Base-by-base conservation (phyloP, 2,329 filamentous ascomycete genomes). In the Neocucurbitaria cava region DNA sequence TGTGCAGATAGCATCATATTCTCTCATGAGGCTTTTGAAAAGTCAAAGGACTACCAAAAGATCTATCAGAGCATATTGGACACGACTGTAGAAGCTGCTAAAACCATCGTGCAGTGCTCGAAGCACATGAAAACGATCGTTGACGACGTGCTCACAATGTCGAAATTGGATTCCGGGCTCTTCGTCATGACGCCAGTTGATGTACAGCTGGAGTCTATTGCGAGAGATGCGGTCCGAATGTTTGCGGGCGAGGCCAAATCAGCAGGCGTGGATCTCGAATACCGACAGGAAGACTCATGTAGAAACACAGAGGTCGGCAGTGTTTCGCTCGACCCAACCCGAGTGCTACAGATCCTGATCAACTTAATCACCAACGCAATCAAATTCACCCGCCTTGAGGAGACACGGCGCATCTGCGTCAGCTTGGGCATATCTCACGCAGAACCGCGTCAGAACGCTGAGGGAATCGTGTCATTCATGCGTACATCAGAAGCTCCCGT, bases 41-140 rank as follows among this genome's bases (percentile, higher is more conserved):
- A 39, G 8, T 56, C 46, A 2, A 41, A 26, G 6, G 58, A 49
- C 15, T 49, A 55, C 9, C 56, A 61, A 33, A 50, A 40, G 5
- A 47, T 31, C 7, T 65, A 62, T 52, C 59, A 43, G 35, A 58
- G 18, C 5, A 49, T 66, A 5, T 15, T 68, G 1, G 61, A 68
- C 2, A 48, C 62, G 9, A 68, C 62, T 0, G 30, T 71, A 4
- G 75, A 78, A 23, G 68, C 74, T n/a, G 74, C 74, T 0, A 68
- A 79, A 46, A 80, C 75, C 1, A 79, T 81, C 50, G 74, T 75
- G 2, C 69, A 76, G 6, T 81, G 79, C 58, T 75, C 75, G 1
- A 74, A 77, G 44, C 79, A 81, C 56, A 77, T 79, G 65, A 80
- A 80, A 54, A 66, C 75, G 7, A 80, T 81, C 18, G 77, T 81